Base-by-base conservation (phyloP, 1,284 basidiomycete species). In the Tranzscheliella williamsii region DNA sequence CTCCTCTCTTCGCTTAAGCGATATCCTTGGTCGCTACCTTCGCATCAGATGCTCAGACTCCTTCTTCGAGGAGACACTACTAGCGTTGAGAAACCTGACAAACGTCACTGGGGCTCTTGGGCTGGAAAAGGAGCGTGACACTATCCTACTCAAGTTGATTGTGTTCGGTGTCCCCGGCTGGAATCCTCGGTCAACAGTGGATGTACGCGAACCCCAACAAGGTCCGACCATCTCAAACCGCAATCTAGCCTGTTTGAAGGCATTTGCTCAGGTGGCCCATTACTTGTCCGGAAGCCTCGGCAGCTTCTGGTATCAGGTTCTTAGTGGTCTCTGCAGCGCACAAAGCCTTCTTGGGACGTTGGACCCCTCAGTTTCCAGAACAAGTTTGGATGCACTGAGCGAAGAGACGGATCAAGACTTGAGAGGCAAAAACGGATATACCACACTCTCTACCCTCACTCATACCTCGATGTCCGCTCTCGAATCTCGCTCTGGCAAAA, bases 61-160 rank as follows among this genome's bases (percentile, higher is more conserved):
- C 42, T 83, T 93, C 5, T 94, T 94, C 72, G 86, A 86, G 7
- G 90, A 91, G 49, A 86, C 88, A 3, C 82, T 94, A 11, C 82
- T 86, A 1, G 87, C 87, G 45, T 85, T 90, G 62, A 88, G 92
- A 67, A 86, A 87, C 26, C 85, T 95, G 76, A 89, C 89, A 4
- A 88, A 89, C 47, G 89, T 90, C 1, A 87, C 90, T 23, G 94
- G 94, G n/a, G 88, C 90, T 77, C 84, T 96, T 11, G 85, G 84
- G 2, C 82, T 97, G 4, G 80, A 82, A 0, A 93, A 90, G 0
- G 90, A 92, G 0, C 85, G 94, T n/a, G 91, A 97, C 64, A 90
- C 91, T 0, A 90, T 97, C 78, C 85, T 97, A 69, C 88, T 85
- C 17, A 88, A 85, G 33, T 83, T 97, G 11, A 85, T 90, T 16